These are phyloP conservation scores for Myrica gale DNA, from an alignment of 306 rosid species.

Conservation along the genomic window DNA sequence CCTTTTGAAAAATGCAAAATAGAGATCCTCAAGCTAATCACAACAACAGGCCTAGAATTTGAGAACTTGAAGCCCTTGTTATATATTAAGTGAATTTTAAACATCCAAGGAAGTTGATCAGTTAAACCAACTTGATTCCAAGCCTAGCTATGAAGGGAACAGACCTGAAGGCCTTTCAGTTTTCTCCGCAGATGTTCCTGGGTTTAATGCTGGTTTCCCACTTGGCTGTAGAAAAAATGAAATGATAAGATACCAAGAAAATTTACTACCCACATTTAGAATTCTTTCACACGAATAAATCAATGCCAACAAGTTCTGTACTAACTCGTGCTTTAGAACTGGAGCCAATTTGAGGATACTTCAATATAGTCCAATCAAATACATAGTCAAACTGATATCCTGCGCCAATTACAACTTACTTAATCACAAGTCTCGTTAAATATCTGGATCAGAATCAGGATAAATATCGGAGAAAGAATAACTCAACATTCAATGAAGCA, in stretches of 20 bases:
- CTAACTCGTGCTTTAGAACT: slow-evolving; percentile 81
- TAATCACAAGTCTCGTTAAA: slow-evolving; percentile 4
- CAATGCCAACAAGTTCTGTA: slow-evolving; percentile 16
- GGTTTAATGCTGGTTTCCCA: slow-evolving; percentile 64
- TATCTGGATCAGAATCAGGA: slow-evolving; percentile 18
- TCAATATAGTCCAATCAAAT: slow-evolving; percentile 94
- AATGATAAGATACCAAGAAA: slow-evolving; percentile 22
- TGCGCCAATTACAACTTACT: slow-evolving; percentile 37
- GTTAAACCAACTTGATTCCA: slow-evolving; percentile 25
- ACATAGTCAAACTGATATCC: slow-evolving; percentile 97
- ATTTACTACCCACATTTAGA: slow-evolving; percentile 23
- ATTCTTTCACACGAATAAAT: slow-evolving; percentile 23
- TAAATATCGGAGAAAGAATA: neutral
- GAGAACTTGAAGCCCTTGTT: neutral
- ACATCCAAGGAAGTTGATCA: neutral
- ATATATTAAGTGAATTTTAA: neutral
- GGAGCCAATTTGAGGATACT: slow-evolving; percentile 93
- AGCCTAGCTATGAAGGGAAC: slow-evolving; percentile 22
- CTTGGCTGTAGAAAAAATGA: slow-evolving; percentile 51
- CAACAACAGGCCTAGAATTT: neutral
- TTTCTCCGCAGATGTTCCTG: slow-evolving; percentile 68
- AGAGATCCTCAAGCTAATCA: slow-evolving; percentile 4
- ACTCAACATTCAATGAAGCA: neutral
- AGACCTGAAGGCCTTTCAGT: slow-evolving; percentile 78
- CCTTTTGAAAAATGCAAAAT: neutral